These are phyloP conservation scores for Lachnellula willkommii DNA, from an alignment of 2,329 filamentous ascomycete species.

Conservation along the genomic window DNA sequence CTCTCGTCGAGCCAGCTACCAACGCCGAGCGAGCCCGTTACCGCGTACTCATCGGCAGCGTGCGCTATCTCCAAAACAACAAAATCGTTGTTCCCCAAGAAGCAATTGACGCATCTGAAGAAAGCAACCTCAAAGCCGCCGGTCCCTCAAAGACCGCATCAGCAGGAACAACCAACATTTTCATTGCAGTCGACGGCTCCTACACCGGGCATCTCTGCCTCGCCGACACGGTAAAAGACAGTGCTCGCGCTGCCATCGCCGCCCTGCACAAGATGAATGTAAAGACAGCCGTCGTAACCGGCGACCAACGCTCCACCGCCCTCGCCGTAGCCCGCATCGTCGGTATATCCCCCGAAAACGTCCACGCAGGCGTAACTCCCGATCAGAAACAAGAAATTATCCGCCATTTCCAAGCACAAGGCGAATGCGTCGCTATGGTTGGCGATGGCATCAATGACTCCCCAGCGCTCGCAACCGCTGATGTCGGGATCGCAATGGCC, in stretches of 20 bases:
- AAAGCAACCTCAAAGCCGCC: conserved; percentile 45
- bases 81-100: conserved; percentile 60
- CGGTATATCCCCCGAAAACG: conserved; percentile 69
- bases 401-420: conserved; percentile 64
- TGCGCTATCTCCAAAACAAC: conserved; percentile 67
- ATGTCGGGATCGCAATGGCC: conserved; percentile 88
- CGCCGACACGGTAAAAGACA: conserved; percentile 85
- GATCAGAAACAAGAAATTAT: conserved; percentile 88
- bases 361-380: conserved; percentile 83
- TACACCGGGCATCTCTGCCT: conserved; percentile 82
- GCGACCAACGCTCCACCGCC: conserved; percentile 81
- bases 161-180: conserved; percentile 82
- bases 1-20: conserved; percentile 70
- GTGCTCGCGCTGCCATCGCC: conserved; percentile 71
- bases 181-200: conserved; percentile 75
- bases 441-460: conserved; percentile 99
- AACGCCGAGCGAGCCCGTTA: conserved; percentile 66
- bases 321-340: conserved; percentile 76
- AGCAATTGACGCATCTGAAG: conserved; percentile 58
- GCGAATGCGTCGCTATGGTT: conserved; percentile 88
- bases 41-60: conserved; percentile 77
- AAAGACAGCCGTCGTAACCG: conserved; percentile 85
- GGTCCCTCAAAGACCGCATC: conserved; percentile 29
- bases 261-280: conserved; percentile 82
- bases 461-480: conserved; percentile 84